Evolutionary conservation across 179 eudicot species (phyloP).

Genomic region (Beta corolliflora): DNA sequence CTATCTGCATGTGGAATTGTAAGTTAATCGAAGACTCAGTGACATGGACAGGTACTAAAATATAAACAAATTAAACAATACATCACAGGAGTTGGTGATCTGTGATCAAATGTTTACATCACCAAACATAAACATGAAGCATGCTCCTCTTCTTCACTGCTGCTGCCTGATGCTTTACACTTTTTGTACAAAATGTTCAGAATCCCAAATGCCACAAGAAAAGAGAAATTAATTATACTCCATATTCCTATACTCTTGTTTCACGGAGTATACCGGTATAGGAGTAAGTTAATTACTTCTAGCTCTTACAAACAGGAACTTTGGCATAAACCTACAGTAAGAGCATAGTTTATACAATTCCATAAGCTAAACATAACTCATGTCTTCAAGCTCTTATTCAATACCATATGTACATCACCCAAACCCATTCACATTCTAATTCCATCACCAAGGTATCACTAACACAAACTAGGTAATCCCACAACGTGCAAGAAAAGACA

Average conservation of each 20-base stretch:
- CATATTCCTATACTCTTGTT: not conserved
- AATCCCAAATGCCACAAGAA: not conserved
- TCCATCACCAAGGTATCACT: not conserved
- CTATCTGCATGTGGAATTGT: conserved; percentile 62
- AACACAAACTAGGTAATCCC: not conserved
- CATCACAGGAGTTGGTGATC: not conserved
- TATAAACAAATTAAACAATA: not conserved
- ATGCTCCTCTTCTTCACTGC: not conserved
- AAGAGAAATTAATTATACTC: not conserved
- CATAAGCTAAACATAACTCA: not conserved
- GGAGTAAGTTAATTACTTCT: not conserved
- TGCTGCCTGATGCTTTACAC: not conserved
- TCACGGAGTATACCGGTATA: not conserved
- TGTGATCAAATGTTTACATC: not conserved
- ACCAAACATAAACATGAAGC: not conserved
- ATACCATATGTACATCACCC: not conserved
- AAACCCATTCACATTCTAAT: not conserved
- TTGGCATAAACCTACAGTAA: too few species aligned
- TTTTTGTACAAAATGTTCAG: not conserved
- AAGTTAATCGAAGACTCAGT: not conserved
- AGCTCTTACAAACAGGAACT: not conserved
- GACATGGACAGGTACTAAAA: not conserved
- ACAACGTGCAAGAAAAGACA: not conserved
- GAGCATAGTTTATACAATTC: not conserved
- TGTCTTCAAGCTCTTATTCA: not conserved